Base-by-base conservation (phyloP, 805 yeast species). In the Candida xyloterini region DNA sequence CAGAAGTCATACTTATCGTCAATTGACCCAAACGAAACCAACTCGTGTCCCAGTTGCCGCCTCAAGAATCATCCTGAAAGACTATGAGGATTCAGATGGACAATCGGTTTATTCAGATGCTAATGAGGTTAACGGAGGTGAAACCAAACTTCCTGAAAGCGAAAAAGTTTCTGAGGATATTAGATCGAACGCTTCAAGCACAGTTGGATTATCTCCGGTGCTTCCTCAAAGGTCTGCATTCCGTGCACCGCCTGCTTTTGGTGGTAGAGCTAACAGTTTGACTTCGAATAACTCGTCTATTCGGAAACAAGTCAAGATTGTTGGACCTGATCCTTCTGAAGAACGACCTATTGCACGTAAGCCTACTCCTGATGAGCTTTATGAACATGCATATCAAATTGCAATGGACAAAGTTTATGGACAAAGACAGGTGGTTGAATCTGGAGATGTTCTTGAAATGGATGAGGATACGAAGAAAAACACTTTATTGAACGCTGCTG, bases 321-420 rank as follows among this genome's bases (percentile, higher is more conserved):
- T 20, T 15, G 44, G 35, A 10, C 33, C 44, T 2, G 47, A 38
- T 13, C 35, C 39, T 2, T 35, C 42, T 7, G 35, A 40, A 14
- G 28, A 43, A 16, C 29, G 35, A 20, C 31, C 33, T 3, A 36
- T 40, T 13, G 33, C 18, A 2, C 33, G 25, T 15, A 44, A 50
- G 30, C 48, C 58, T 29, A 56, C 74, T 20, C 72, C 72, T 16
- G 74, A 69, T 28, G 81, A 78, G 46, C 64, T 78, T 67, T 79
- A 79, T 49, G 67, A 66, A 15, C 63, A 63, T 47, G 85, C 85
- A 0, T 64, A 72, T 44, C 73, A 72, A 46, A 72, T 74, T 10
- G 85, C 86, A 0, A 63, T 70, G 55, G 69, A 66, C 43, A 76
- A 68, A 42, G 84, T 79, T 1, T 78, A 78, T 51, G 81, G 81